phyloP scores from a whole-genome alignment of 257 asterid species.

The Forsythia suspensa region DNA sequence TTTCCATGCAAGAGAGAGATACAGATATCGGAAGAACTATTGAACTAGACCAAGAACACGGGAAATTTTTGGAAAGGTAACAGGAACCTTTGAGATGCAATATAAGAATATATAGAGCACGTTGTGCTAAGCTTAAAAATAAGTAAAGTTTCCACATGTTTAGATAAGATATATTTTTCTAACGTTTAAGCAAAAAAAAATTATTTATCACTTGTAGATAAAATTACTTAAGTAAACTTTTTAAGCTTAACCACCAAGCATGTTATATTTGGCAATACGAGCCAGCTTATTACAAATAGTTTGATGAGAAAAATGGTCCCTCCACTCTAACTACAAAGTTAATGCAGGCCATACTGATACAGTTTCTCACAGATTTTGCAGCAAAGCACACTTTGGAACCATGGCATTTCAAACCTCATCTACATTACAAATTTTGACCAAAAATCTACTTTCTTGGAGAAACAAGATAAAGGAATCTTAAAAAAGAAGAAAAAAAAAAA shows the following conservation, averaged over 20 bases:
- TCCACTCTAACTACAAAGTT: conserved; percentile 37
- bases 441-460: conserved; percentile 24
- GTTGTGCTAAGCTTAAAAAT: too few relatives aligned
- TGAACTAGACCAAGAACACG: background rate
- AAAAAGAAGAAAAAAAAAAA: background rate
- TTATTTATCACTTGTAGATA: too few relatives aligned
- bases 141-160: too few relatives aligned
- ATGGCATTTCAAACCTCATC: background rate
- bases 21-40: background rate
- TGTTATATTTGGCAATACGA: background rate
- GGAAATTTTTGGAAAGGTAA: background rate
- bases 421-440: conserved; percentile 20
- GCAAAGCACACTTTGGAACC: conserved; percentile 30
- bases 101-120: too few relatives aligned
- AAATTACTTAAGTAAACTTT: too few relatives aligned
- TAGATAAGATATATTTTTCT: too few relatives aligned
- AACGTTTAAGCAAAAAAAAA: too few relatives aligned
- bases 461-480: conserved; percentile 25
- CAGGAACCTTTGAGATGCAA: background rate
- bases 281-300: conserved; percentile 31
- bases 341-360: conserved; percentile 34
- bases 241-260: too few relatives aligned
- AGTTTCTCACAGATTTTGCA: conserved; percentile 27
- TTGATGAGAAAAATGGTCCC: conserved; percentile 38
- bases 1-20: too few relatives aligned